A percentile compares a stretch with the other conserved stretches of the same genome.
These are phyloP conservation scores for Boletus bicolor DNA, from an alignment of 768 basidiomycete genomes.

Conservation along the genomic window DNA sequence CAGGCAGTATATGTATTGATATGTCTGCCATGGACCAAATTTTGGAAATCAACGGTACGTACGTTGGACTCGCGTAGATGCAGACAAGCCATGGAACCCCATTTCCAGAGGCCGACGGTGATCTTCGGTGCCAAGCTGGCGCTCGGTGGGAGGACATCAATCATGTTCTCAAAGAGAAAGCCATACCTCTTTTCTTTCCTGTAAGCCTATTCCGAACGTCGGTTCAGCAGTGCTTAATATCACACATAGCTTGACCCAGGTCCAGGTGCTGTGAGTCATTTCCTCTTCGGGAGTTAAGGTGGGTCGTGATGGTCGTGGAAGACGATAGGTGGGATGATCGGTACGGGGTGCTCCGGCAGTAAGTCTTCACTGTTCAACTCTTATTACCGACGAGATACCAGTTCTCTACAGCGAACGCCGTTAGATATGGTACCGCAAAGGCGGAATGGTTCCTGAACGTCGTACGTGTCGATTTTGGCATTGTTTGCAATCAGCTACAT, in stretches of 20 bases:
- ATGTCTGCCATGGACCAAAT: slow-evolving; percentile 66
- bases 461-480: slow-evolving; percentile 38
- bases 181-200: slow-evolving; percentile 83
- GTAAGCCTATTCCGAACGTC: slow-evolving; percentile 38
- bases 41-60: slow-evolving; percentile 51
- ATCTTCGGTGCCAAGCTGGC: slow-evolving; percentile 75
- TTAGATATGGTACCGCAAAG: slow-evolving; percentile 84
- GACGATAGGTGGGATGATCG: slow-evolving; percentile 88
- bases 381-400: neutral
- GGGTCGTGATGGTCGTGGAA: slow-evolving; percentile 27
- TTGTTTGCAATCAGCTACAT: neutral
- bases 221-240: neutral
- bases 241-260: slow-evolving; percentile 63
- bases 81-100: neutral
- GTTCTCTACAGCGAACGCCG: slow-evolving; percentile 59
- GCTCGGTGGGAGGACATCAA: slow-evolving; percentile 80
- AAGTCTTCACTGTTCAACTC: slow-evolving; percentile 29
- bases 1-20: slow-evolving; percentile 66
- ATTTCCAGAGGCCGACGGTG: slow-evolving; percentile 59
- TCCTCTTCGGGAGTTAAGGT: neutral
- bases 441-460: slow-evolving; percentile 86
- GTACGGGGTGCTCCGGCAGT: slow-evolving; percentile 85
- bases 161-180: slow-evolving; percentile 57
- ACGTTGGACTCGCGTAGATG: slow-evolving; percentile 4
- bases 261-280: slow-evolving; percentile 55